Evolutionary conservation across 495 filamentous ascomycete genomes (phyloP), one percentile per base, ranked within the genome.

Genomic region (Penicillium lagena): DNA sequence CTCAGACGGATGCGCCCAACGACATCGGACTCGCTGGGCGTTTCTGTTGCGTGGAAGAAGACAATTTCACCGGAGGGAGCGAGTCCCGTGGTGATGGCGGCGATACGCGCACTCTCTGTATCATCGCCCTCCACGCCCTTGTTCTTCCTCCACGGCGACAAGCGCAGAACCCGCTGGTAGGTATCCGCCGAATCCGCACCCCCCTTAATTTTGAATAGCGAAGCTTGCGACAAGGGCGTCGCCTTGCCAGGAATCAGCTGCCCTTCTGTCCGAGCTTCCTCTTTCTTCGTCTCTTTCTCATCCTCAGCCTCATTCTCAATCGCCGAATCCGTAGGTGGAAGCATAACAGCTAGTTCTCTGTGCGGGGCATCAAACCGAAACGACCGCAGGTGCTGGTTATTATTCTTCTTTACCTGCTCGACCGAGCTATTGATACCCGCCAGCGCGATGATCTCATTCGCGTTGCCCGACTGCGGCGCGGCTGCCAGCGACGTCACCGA

Each of bases 351-450:
- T 22, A 22, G 22, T 22, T 22, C 22, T 22, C 22, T 22, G 22
- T 22, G 59, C 12, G 68, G 76, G 35, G 66, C 68, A 39, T 76
- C 68, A 46, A 91, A 71, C 36, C 72, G 60, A 54, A 96, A 93
- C n/a, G 88, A 73, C 37, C 90, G 76, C 45, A 97, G 78, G 63
- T 98, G 93, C 52, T 88, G 76, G 58, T 98, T 97, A 56, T 83
- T 87, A 28, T 86, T 87, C 46, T 80, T 79, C 52, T 80, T 66
- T 39, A 87, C 75, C 35, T 89, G 79, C 1, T 65, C 72, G 28
- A 79, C 70, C 37, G 84, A 85, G 42, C 89, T 94, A 63, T 96
- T 96, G 63, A 96, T 85, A 35, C 93, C 91, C 8, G 87, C 83
- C 42, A 86, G 79, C n/a, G 85, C 71, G 44, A 80, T 66, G 22